Base-by-base conservation (phyloP, 345 rosid genomes). In the Jatropha curcas region DNA sequence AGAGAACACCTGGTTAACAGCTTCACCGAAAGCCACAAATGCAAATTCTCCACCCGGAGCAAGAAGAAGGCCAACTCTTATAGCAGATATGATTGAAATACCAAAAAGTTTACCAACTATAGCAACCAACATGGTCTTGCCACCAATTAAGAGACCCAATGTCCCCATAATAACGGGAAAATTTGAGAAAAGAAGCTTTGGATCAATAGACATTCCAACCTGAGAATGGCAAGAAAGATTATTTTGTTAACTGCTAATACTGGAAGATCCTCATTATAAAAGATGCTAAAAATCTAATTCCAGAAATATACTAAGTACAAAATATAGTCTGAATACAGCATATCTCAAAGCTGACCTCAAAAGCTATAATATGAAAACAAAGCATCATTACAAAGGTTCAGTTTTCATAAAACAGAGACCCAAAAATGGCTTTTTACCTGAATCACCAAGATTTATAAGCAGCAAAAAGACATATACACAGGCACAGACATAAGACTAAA, bases 191-290 rank as follows among this genome's bases (percentile, higher is more conserved):
- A 94, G 94, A 76, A 95, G 95, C 76, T 92, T 95, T 52, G 98
- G 99, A 84, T 95, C 98, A 78, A 95, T 95, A 33, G 99, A 95
- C 98, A 95, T 95, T 77, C 99, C 99, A 82, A 95, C 99, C 99
- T 95, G 91, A 81, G 84, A 83, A 72, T 73, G 67, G 75, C 67
- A 46, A 70, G 63, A 65, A 78, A 45, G 63, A 70, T 70, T 41
- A 59, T 39, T n/a, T n/a, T 37, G 52, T 83, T 81, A 81, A 70
- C 67, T 80, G 76, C 77, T 77, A 20, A 46, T 45, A 11, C 60
- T 55, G 25, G 59, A 70, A 60, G 30, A 64, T 57, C 63, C 59
- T 73, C 56, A 34, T 39, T 61, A 71, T 64, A 53, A 70, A 66
- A 59, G 16, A 68, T 13, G 28, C 45, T 65, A 64, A 63, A 72